Evolutionary conservation across 768 basidiomycete species (phyloP), one percentile per base, ranked within the genome.

Genomic region (Crepidotus variabilis): DNA sequence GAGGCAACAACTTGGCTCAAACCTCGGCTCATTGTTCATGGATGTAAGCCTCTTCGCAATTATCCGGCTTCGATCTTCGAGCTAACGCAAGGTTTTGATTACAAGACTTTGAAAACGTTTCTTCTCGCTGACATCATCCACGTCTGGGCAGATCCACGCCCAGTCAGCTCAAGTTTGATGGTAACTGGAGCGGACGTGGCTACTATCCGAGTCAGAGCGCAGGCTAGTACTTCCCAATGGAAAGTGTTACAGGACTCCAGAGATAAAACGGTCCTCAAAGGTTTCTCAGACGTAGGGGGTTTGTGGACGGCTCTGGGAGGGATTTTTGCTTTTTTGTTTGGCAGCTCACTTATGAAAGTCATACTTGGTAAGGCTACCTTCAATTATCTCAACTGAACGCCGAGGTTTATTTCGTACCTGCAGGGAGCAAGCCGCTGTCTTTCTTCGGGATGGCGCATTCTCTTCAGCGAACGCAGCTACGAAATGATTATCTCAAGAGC

Each of bases 231-330:
- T 16, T 8, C 9, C 16, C 9, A 36, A 8, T 36, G 35, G 35
- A 36, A 36, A 16, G 23, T 52, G 24, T 6, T 52, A 6, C 24
- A 52, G 36, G 51, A 52, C 22, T 43, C 18, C n/a, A 35, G 51
- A 11, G 51, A 43, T 2, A 16, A 21, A 16, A 36, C 32, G 6
- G 51, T 52, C 20, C 51, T 52, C 1, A 36, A 24, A 21, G 51
- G 51, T 9, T 43, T 52, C 35, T 52, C 51, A 1, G 36, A 34
- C 4, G 6, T 52, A 20, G 51, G 51, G 20, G 51, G 51, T 43
- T 24, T 52, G 22, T 52, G 51, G 51, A 43, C 51, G 18, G 35
- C 43, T 43, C 51, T 52, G 0, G 51, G 51, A 3, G 51, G 51
- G 6, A 52, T 52, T 23, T 52, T 52, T 32, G 51, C 20, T 5